These are phyloP conservation scores for Solanum paucissectum DNA, from an alignment of 257 asterid genomes.

Conservation along the genomic window DNA sequence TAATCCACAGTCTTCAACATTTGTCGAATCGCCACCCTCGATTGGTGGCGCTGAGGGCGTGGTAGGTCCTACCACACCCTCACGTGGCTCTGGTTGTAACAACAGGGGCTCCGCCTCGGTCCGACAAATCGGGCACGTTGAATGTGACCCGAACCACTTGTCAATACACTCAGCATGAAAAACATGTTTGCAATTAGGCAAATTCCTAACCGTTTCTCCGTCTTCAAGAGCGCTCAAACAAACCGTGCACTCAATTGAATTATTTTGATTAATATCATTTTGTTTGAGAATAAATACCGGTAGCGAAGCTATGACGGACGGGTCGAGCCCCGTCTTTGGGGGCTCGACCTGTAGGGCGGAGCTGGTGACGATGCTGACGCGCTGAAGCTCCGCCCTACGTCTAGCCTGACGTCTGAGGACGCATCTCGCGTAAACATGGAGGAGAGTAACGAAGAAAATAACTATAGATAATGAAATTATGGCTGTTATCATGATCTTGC, in stretches of 20 bases:
- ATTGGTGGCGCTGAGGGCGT: conserved; percentile 37
- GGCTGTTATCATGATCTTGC: conserved; percentile 65
- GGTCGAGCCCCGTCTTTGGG: conserved; percentile 49
- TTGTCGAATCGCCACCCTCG: neutral
- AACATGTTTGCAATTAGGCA: conserved; percentile 72
- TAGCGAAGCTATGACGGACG: conserved; percentile 32
- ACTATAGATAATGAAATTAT: conserved; percentile 55
- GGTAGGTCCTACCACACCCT: conserved; percentile 17
- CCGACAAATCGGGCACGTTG: conserved; percentile 79
- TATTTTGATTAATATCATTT: neutral
- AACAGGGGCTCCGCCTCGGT: conserved; percentile 51
- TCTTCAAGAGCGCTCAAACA: conserved; percentile 50
- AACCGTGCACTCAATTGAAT: conserved; percentile 52
- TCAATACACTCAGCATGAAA: conserved; percentile 79
- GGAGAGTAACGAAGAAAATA: conserved; percentile 39
- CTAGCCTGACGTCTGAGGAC: conserved; percentile 63
- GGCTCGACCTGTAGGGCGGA: conserved; percentile 21
- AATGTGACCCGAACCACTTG: conserved; percentile 50
- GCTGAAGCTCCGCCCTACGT: conserved; percentile 31
- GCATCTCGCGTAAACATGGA: conserved; percentile 63
- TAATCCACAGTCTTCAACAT: conserved; percentile 7
- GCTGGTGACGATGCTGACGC: conserved; percentile 17
- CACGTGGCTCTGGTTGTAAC: conserved; percentile 43
- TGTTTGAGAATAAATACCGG: conserved; percentile 36
- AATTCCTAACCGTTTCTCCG: conserved; percentile 47